Base-by-base conservation (phyloP, 805 yeast genomes). In the Hanseniaspora thailandica region DNA sequence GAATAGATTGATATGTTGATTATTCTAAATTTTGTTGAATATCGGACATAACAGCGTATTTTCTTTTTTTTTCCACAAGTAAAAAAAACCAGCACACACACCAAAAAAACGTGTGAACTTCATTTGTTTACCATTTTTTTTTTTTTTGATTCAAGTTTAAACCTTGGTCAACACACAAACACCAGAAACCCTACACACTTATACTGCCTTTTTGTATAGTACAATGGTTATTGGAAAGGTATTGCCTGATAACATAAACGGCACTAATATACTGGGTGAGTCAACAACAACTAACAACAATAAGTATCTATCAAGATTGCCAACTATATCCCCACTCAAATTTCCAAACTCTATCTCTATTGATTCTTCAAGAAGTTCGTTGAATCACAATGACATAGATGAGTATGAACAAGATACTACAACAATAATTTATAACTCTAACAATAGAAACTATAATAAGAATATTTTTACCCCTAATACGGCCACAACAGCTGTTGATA, bases 401-500 rank as follows among this genome's bases (percentile, higher is more conserved):
- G 53, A 31, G 4, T 33, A 41, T 35, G 53, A 49, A 22, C 47
- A 49, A 41, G 47, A 49, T 13, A 49, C 46, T 7, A 49, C 46
- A 7, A 49, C 53, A 1, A 49, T 44, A 23, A 49, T 49, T 10
- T 43, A 49, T 19, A 28, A 33, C 22, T 3, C 34, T 7, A 48
- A 33, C 19, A 30, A 31, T 23, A 22, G 10, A 15, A 48, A 46
- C 25, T n/a, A 20, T 2, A 26, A 19, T 26, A 38, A 36, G 12
- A 49, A 41, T 19, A 39, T 41, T 23, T 49, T 49, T 8, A 49
- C 53, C 12, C 53, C 53, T 3, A 41, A 40, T 17, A 41, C 53
- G 23, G 53, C 47, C 2, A 49, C 53, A 9, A 49, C 53, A 10
- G 53, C 53, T 10, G 53, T 49, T n/a, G 53, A 41, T 15, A 49